These are phyloP conservation scores for Talaromyces nanjingensis DNA, from an alignment of 495 filamentous ascomycete genomes.

Conservation along the genomic window DNA sequence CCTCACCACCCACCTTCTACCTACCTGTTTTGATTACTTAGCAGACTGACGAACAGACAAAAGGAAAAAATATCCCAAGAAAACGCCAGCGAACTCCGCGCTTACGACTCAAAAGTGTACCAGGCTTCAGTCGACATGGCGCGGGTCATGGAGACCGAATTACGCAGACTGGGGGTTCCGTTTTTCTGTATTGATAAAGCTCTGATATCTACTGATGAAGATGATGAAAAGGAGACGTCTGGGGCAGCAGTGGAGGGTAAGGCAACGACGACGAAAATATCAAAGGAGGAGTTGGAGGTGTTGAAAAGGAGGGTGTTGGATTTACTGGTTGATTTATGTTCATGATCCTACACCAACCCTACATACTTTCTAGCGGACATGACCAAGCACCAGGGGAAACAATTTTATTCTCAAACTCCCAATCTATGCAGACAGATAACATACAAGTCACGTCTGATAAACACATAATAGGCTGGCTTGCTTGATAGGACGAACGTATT, in stretches of 20 bases:
- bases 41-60: too few species aligned
- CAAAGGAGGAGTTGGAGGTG: conserved; percentile 39
- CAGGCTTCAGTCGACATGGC: conserved; percentile 53
- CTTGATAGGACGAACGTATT: not conserved
- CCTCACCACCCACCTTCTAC: too few species aligned
- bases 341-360: not conserved
- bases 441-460: not conserved
- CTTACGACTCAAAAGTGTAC: conserved; percentile 57
- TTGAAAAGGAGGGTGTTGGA: conserved; percentile 55
- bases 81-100: conserved; percentile 45
- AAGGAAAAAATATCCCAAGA: conserved; percentile 23
- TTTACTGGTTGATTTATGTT: conserved; percentile 55
- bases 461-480: not conserved
- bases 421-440: not conserved
- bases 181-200: conserved; percentile 50
- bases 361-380: not conserved
- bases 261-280: conserved; percentile 32
- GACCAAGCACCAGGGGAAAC: not conserved
- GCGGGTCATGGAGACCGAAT: conserved; percentile 44
- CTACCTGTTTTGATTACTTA: not conserved
- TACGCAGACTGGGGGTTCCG: conserved; percentile 53
- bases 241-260: too few species aligned
- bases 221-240: too few species aligned
- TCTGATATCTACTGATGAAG: not conserved
- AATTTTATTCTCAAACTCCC: not conserved